Evolutionary conservation across 306 rosid genomes (phyloP).

Genomic region (Gynostemma pentaphyllum): DNA sequence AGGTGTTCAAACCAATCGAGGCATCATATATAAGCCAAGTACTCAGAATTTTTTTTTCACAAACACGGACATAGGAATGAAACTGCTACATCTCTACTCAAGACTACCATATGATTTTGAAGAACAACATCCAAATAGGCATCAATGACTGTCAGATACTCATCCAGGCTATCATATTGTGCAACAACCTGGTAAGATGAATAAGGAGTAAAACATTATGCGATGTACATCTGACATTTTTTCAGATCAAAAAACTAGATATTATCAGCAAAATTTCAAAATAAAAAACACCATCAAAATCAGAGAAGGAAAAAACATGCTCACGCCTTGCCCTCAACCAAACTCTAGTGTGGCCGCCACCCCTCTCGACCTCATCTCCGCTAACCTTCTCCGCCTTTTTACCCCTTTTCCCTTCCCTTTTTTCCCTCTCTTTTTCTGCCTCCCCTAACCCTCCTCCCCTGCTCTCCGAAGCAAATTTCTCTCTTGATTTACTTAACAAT

Average conservation of each 20-base stretch:
- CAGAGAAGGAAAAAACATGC: neutral
- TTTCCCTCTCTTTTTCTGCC: no score
- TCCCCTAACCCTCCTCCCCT: no score
- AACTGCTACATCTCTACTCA: conserved; percentile 10
- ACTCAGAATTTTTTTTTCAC: neutral
- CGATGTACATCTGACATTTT: neutral
- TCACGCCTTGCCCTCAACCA: neutral
- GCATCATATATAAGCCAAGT: neutral
- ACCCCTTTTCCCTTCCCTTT: no score
- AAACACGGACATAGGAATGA: conserved; percentile 2
- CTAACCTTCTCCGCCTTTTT: no score
- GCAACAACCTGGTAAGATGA: conserved; percentile 45
- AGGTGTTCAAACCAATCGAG: neutral
- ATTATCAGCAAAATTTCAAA: neutral
- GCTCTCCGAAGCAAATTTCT: no score
- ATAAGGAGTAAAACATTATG: neutral
- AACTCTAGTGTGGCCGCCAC: no score
- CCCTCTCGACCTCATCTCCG: no score
- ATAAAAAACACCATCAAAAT: no score
- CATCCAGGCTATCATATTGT: conserved; percentile 51
- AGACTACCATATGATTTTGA: conserved; percentile 67
- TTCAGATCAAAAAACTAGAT: neutral
- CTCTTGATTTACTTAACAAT: no score
- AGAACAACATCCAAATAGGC: conserved; percentile 76
- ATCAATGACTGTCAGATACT: conserved; percentile 82